Percentiles rank a stretch among this genome's conserved stretches.
Evolutionary conservation across 495 filamentous ascomycete species (phyloP).

Genomic region (Xeromyces bisporus): DNA sequence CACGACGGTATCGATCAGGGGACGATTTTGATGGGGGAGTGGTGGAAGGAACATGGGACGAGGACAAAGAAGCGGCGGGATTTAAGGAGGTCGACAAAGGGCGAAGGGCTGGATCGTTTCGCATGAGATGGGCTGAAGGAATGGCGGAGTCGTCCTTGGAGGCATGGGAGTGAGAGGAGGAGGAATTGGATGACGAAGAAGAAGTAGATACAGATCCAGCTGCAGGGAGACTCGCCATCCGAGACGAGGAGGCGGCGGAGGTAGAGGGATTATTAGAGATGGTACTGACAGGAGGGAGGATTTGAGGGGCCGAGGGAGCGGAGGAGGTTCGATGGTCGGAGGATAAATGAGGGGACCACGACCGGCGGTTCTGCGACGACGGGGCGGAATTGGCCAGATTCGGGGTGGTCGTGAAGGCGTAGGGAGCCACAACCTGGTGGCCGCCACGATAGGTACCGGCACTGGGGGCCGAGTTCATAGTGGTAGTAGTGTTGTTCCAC

Average conservation of each 20-base stretch:
- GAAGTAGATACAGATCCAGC: slow-evolving; percentile 45
- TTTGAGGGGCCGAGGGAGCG: slow-evolving; percentile 39
- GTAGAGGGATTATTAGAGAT: no score
- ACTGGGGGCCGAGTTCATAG: slow-evolving; percentile 39
- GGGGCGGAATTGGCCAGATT: slow-evolving; percentile 38
- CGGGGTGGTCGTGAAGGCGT: slow-evolving; percentile 69
- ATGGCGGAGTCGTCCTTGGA: slow-evolving; percentile 34
- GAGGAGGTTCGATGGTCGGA: slow-evolving; percentile 52
- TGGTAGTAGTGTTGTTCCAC: no score
- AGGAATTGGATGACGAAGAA: slow-evolving; percentile 24
- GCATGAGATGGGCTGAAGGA: slow-evolving; percentile 19
- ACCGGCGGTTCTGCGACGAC: slow-evolving; percentile 44
- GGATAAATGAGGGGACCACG: slow-evolving; percentile 41
- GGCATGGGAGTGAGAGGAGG: slow-evolving; percentile 23
- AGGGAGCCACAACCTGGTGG: slow-evolving; percentile 55
- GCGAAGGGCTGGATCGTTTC: slow-evolving; percentile 24
- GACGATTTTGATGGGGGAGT: slow-evolving; percentile 38
- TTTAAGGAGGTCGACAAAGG: slow-evolving; percentile 36
- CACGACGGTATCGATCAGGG: slow-evolving; percentile 51
- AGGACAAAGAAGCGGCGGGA: slow-evolving; percentile 31
- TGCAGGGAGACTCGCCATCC: slow-evolving; percentile 39
- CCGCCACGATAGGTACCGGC: slow-evolving; percentile 49
- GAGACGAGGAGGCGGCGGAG: slow-evolving; percentile 21
- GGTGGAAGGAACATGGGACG: slow-evolving; percentile 31
- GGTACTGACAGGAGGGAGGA: slow-evolving; percentile 10